Evolutionary conservation across 2,329 filamentous ascomycete species (phyloP).

Genomic region (Fusarium irregulare): DNA sequence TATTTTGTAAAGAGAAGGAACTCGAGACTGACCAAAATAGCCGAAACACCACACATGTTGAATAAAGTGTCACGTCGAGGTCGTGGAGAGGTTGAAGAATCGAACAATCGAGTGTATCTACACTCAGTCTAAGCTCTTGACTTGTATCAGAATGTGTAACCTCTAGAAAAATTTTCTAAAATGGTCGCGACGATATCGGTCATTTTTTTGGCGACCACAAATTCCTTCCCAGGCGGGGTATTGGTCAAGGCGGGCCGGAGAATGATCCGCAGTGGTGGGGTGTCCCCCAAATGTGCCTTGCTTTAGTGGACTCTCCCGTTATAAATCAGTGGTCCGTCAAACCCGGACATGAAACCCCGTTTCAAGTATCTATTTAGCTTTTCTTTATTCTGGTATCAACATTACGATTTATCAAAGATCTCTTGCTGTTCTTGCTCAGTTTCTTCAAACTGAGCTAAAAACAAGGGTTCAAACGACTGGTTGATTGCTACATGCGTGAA

Average conservation of each 20-base stretch:
- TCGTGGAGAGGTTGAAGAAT: constrained; percentile 6
- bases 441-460: no score
- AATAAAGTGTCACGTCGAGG: constrained; percentile 20
- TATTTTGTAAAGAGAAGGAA: constrained; percentile 6
- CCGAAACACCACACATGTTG: constrained; percentile 40
- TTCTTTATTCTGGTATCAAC: not conserved
- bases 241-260: constrained; percentile 27
- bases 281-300: constrained; percentile 8
- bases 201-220: constrained; percentile 33
- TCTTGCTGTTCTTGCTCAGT: not conserved
- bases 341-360: not conserved
- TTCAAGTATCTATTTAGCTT: not conserved
- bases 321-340: not conserved
- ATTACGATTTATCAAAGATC: not conserved
- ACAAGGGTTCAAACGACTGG: not conserved
- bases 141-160: constrained; percentile 24
- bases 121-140: constrained; percentile 19
- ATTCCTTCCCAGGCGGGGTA: constrained; percentile 23
- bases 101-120: constrained; percentile 11
- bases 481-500: no score
- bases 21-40: constrained; percentile 33
- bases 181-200: constrained; percentile 32
- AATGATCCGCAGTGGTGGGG: constrained; percentile 28
- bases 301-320: constrained; percentile 11
- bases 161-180: constrained; percentile 25